Percentiles rank a stretch among this genome's conserved stretches.
phyloP scores from a whole-genome alignment of 2,329 filamentous ascomycete species.

The Penicillium griseofulvum region DNA sequence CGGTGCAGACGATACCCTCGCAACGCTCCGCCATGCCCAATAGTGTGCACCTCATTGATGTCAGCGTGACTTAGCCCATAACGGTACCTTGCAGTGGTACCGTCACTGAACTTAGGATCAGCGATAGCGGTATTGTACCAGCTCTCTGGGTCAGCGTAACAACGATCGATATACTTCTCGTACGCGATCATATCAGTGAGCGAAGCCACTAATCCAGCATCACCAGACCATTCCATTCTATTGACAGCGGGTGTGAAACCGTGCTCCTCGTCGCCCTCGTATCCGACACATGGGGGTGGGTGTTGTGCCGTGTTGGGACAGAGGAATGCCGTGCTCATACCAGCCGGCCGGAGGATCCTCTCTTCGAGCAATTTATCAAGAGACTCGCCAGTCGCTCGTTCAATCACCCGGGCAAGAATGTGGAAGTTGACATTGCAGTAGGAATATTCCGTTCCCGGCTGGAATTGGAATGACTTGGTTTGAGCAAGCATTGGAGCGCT shows the following conservation, averaged over 20 bases:
- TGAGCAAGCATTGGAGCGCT: constrained; percentile 30
- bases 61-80: constrained; percentile 35
- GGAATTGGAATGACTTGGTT: constrained; percentile 42
- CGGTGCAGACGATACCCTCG: constrained; percentile 43
- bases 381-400: constrained; percentile 37
- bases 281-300: constrained; percentile 44
- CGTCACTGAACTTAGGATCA: constrained; percentile 34
- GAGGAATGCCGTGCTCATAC: constrained; percentile 44
- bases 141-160: constrained; percentile 31
- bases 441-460: constrained; percentile 44
- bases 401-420: constrained; percentile 39
- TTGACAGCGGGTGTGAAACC: constrained; percentile 42
- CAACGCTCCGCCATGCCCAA: constrained; percentile 45
- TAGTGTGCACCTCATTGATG: constrained; percentile 25
- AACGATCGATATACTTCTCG: constrained; percentile 41
- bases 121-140: constrained; percentile 34
- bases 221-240: constrained; percentile 48
- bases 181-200: constrained; percentile 50
- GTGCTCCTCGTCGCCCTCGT: constrained; percentile 41
- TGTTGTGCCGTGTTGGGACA: constrained; percentile 38
- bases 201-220: constrained; percentile 46
- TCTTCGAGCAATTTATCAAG: constrained; percentile 39
- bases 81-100: constrained; percentile 37
- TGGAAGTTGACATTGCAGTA: constrained; percentile 49
- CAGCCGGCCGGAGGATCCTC: constrained; percentile 42